A percentile compares a stretch with the other conserved stretches of the same genome.
phyloP scores from a whole-genome alignment of 257 asterid genomes.

The Lavandula angustifolia region DNA sequence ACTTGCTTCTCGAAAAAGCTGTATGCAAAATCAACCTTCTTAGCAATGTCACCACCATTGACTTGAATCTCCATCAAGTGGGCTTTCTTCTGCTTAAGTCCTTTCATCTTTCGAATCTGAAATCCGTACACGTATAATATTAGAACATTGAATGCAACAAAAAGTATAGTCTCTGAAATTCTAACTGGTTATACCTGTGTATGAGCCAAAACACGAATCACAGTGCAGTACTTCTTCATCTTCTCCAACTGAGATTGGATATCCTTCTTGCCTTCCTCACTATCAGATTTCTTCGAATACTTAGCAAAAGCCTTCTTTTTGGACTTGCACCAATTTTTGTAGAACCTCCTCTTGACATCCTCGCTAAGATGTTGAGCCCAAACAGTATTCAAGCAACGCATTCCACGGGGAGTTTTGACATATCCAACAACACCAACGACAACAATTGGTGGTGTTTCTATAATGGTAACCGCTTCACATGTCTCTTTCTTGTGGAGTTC shows the following conservation, averaged over 20 bases:
- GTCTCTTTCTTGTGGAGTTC: slow-evolving; percentile 90
- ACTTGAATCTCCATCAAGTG: slow-evolving; percentile 89
- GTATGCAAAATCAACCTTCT: slow-evolving; percentile 78
- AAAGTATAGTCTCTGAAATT: too few species aligned
- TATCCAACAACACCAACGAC: slow-evolving; percentile 88
- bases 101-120: slow-evolving; percentile 78
- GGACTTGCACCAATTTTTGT: slow-evolving; percentile 77
- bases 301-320: slow-evolving; percentile 73
- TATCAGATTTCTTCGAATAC: slow-evolving; percentile 60
- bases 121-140: background rate
- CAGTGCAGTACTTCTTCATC: slow-evolving; percentile 68
- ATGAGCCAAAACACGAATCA: slow-evolving; percentile 73
- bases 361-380: slow-evolving; percentile 88
- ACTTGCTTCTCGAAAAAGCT: slow-evolving; percentile 74
- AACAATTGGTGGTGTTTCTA: slow-evolving; percentile 79
- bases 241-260: slow-evolving; percentile 64
- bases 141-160: background rate
- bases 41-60: slow-evolving; percentile 68
- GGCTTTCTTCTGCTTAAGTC: slow-evolving; percentile 83
- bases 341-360: slow-evolving; percentile 73
- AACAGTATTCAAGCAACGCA: slow-evolving; percentile 66
- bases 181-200: slow-evolving; percentile 53
- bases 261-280: slow-evolving; percentile 68
- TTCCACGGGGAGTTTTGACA: slow-evolving; percentile 77
- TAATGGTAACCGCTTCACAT: slow-evolving; percentile 77